Evolutionary conservation across 2,329 filamentous ascomycete genomes (phyloP), one percentile per base, ranked within the genome.

Genomic region (Neopestalotiopsis rosae): DNA sequence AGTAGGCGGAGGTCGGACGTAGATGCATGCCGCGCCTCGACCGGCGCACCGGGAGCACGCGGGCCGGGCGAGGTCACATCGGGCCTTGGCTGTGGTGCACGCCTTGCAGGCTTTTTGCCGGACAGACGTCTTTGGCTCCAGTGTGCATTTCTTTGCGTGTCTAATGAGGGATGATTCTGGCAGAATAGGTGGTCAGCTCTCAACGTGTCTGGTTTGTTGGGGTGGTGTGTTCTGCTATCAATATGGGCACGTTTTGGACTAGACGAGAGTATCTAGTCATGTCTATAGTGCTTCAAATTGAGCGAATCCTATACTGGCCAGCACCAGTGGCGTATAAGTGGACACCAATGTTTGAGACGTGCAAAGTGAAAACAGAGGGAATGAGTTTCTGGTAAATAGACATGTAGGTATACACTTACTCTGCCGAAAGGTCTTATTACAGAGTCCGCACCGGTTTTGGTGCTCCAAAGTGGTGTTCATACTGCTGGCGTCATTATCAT

Each of bases 51-150:
- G 72, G 57, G 73, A 71, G 64, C 76, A 77, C 17, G 38, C 52
- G 5, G 76, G 76, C 14, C 73, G 69, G 30, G 69, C 67, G 32
- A 76, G 52, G 61, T 76, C 74, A 62, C 76, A 78, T 61, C 74
- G 74, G n/a, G 72, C 68, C 69, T 77, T 78, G 24, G 75, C 74
- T n/a, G 32, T 40, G 13, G 73, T 74, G 67, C 76, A 77, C 32
- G 67, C 70, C 24, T 71, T 73, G 45, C 76, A 78, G 30, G 76
- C 73, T 65, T 77, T 77, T 65, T 76, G 75, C 49, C 74, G 70
- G 28, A 65, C 61, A 30, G 71, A 72, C 10, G 71, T 68, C 20
- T 52, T 70, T 5, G 72, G 72, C 28, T 73, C 72, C 30, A 74
- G 70, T 24, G 69, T 73, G 42, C 73, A 75, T 69, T 68, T 73